Percentiles rank a stretch among this genome's conserved stretches.
phyloP scores from a whole-genome alignment of 1,284 basidiomycete species.

The Pulchroboletus neoregius region DNA sequence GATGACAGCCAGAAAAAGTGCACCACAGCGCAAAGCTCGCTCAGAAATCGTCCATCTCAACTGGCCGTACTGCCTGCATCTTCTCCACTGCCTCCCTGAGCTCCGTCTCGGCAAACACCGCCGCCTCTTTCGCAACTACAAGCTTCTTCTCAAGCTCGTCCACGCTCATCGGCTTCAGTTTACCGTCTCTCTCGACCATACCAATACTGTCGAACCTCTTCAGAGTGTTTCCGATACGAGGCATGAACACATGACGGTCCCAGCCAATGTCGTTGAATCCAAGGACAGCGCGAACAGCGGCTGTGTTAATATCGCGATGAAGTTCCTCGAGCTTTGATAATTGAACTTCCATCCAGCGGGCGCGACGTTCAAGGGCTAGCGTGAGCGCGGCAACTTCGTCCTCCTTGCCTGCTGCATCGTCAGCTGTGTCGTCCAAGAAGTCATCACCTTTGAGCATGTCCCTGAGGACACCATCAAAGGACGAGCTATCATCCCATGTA shows the following conservation, averaged over 20 bases:
- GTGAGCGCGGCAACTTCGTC: conserved; percentile 80
- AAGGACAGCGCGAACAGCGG: conserved; percentile 75
- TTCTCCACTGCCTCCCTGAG: conserved; percentile 68
- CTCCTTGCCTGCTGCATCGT: conserved; percentile 59
- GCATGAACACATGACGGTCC: conserved; percentile 64
- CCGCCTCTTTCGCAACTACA: conserved; percentile 61
- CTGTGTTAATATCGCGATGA: conserved; percentile 81
- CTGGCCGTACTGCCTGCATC: conserved; percentile 53
- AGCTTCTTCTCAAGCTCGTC: conserved; percentile 74
- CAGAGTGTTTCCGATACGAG: conserved; percentile 61
- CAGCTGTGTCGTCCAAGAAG: conserved; percentile 69
- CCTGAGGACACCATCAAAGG: conserved; percentile 76
- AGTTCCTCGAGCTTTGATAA: conserved; percentile 79
- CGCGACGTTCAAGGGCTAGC: conserved; percentile 74
- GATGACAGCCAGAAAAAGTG: background rate
- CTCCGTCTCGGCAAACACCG: conserved; percentile 67
- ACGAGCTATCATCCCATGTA: conserved; percentile 83
- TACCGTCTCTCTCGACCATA: conserved; percentile 45
- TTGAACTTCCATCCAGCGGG: conserved; percentile 86
- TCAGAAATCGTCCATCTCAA: conserved; percentile 36
- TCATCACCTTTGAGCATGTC: conserved; percentile 85
- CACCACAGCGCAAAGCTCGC: background rate
- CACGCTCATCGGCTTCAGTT: conserved; percentile 51
- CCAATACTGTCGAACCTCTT: conserved; percentile 66
- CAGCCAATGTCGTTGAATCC: conserved; percentile 82